These are phyloP conservation scores for Collybia sp. DNA, from an alignment of 768 basidiomycete genomes.

Conservation along the genomic window DNA sequence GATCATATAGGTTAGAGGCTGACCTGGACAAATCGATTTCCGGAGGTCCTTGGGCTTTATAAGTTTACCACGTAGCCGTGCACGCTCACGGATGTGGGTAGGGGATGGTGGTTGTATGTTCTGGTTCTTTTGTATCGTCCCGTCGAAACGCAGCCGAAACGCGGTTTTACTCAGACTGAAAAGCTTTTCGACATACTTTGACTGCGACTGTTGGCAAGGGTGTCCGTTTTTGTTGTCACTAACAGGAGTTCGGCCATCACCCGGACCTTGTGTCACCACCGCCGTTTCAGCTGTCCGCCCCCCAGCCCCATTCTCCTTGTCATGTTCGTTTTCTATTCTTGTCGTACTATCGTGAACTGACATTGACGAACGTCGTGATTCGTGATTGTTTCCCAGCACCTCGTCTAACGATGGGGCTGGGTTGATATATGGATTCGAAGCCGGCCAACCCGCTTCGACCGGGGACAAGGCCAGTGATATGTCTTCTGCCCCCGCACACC, in stretches of 20 bases:
- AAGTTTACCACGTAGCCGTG: slow-evolving; percentile 12
- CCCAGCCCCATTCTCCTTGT: background rate
- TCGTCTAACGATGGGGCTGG: slow-evolving; percentile 32
- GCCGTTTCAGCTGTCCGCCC: background rate
- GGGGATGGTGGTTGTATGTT: background rate
- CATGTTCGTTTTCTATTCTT: background rate
- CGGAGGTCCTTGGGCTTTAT: slow-evolving; percentile 7
- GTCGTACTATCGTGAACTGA: background rate
- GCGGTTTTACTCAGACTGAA: slow-evolving; percentile 11
- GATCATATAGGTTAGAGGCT: too few relatives aligned
- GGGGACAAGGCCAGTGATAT: slow-evolving; percentile 8
- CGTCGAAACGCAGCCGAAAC: slow-evolving; percentile 9
- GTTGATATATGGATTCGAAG: slow-evolving; percentile 42
- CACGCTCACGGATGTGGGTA: slow-evolving; percentile 10
- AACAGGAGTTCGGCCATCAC: background rate
- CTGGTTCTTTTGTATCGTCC: background rate
- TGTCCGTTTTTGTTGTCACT: background rate
- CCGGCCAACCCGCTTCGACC: slow-evolving; percentile 6
- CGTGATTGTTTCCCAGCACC: slow-evolving; percentile 7
- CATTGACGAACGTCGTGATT: too few relatives aligned
- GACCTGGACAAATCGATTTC: background rate
- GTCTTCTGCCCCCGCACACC: slow-evolving; percentile 8
- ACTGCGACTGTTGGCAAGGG: slow-evolving; percentile 6
- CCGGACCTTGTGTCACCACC: background rate
- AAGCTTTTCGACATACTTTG: slow-evolving; percentile 11